These are phyloP conservation scores for Ceratocystis papillata DNA, from an alignment of 2,329 filamentous ascomycete genomes.

Conservation along the genomic window DNA sequence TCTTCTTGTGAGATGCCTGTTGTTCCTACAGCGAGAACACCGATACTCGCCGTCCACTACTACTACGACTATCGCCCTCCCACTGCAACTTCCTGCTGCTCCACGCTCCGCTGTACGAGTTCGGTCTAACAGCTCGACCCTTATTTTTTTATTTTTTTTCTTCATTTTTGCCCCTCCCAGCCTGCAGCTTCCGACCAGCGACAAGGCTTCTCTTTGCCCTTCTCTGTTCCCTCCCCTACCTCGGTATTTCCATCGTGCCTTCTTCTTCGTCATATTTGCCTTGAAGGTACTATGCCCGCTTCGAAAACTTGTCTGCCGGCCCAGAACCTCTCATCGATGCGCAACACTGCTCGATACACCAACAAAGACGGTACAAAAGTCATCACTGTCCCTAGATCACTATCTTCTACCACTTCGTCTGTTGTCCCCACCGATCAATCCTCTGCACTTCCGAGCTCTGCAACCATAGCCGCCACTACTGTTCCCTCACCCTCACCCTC, in stretches of 20 bases:
- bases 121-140: constrained; percentile 18
- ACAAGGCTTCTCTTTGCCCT: background rate
- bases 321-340: constrained; percentile 42
- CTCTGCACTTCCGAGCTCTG: background rate
- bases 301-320: constrained; percentile 42
- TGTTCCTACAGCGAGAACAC: background rate
- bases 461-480: background rate
- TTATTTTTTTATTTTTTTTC: constrained; percentile 14
- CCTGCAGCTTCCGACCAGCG: constrained; percentile 6
- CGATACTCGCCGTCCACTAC: background rate
- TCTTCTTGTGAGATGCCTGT: background rate
- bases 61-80: background rate
- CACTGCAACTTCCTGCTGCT: background rate
- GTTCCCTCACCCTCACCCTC: background rate
- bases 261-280: constrained; percentile 27
- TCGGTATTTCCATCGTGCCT: background rate
- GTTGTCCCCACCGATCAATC: constrained; percentile 41
- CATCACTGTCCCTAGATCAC: constrained; percentile 52
- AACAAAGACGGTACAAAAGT: constrained; percentile 61
- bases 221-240: no score
- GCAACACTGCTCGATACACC: constrained; percentile 49
- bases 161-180: constrained; percentile 14
- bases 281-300: constrained; percentile 38
- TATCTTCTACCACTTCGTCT: constrained; percentile 32
- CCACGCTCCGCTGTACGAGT: constrained; percentile 14